Evolutionary conservation across 345 rosid species (phyloP), one percentile per base, ranked within the genome.

Genomic region (Excoecaria agallocha): DNA sequence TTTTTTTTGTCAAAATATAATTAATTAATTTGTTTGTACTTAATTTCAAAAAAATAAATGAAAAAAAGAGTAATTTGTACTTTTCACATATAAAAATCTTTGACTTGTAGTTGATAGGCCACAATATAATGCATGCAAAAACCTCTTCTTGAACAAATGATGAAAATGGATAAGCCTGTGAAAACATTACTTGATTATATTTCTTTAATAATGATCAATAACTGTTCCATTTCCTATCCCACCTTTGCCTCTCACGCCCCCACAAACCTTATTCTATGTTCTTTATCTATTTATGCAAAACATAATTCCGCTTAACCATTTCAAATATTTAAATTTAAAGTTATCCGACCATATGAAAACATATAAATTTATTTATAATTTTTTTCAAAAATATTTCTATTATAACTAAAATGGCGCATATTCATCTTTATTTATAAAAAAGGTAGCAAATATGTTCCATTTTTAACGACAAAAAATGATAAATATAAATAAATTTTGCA

Each of bases 251-350:
- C 48, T 43, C 9, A 6, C 48, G 39, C 35, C 65, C 78, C 79
- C 76, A 66, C 82, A 20, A 65, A 24, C 11, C 59, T 9, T 24
- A 3, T 10, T 30, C 30, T 64, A 15, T 58, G 35, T 43, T 43
- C 43, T 37, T 73, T 38, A 4, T 20, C n/a, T 35, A 45, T 66
- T 52, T 15, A 38, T 93, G 94, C 30, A 30, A 30, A 30, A 30
- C 30, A 2, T 30, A 30, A 30, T 30, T 30, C 30, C 30, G 2
- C 30, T 30, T 30, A 30, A 30, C 30, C 2, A 2, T 30, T 30
- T 30, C 30, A 30, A 30, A 30, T 30, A 30, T 30, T 0, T 30
- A 2, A 30, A 30, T 30, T 0, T 0, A 1, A 30, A 30, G 30
- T 30, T 30, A 30, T 30, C 30, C 30, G 2, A 30, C 30, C 2